Evolutionary conservation across 192 early-diverging fungal species (phyloP).

Genomic region (Piromyces sp.): DNA sequence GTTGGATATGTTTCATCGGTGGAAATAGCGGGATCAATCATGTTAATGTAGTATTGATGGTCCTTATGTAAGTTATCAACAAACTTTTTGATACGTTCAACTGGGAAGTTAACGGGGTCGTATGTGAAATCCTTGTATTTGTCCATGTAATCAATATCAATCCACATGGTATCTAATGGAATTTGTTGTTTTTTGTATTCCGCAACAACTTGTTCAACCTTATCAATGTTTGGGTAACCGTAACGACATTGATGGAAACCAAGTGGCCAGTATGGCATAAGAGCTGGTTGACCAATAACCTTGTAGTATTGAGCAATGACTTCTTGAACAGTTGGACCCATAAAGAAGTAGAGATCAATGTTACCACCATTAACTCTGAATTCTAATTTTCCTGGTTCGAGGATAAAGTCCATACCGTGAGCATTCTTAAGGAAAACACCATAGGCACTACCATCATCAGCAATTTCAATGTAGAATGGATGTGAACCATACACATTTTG

Average conservation of each 20-base stretch:
- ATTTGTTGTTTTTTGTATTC: constrained; percentile 31
- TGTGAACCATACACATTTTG: constrained; percentile 51
- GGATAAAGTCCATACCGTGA: constrained; percentile 49
- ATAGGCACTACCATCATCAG: constrained; percentile 19
- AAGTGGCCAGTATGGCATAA: constrained; percentile 42
- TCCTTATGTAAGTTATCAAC: constrained; percentile 16
- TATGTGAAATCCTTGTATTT: constrained; percentile 36
- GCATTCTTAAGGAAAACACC: constrained; percentile 35
- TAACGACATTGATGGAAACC: constrained; percentile 48
- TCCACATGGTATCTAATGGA: constrained; percentile 48
- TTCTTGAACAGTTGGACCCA: constrained; percentile 21
- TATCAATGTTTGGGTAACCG: constrained; percentile 35
- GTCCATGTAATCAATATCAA: constrained; percentile 61
- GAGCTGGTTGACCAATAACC: constrained; percentile 39
- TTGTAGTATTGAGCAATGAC: constrained; percentile 37
- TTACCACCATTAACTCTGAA: constrained; percentile 49
- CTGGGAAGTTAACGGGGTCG: constrained; percentile 30
- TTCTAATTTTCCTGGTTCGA: constrained; percentile 22
- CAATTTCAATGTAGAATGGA: constrained; percentile 42
- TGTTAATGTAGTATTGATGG: constrained; percentile 36
- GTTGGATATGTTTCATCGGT: constrained; percentile 20
- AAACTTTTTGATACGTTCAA: constrained; percentile 20
- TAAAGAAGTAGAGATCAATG: constrained; percentile 42
- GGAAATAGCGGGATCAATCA: constrained; percentile 46
- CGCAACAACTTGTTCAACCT: constrained; percentile 30